Base-by-base conservation (phyloP, 176 grass and related monocot genomes). In the Cenchrus fungigraminus region DNA sequence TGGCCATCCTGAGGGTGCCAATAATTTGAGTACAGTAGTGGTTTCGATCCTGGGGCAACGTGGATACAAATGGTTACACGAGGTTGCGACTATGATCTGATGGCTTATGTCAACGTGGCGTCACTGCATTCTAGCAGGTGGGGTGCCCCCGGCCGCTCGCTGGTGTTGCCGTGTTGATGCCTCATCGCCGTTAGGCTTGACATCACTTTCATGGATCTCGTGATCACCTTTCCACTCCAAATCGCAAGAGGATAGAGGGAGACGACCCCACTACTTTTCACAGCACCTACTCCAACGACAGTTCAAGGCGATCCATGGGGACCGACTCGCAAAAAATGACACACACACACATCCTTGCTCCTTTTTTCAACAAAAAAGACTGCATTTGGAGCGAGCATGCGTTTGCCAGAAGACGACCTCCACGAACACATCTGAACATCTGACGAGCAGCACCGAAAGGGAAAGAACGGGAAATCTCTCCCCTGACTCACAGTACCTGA, bases 71-170 rank as follows among this genome's bases (percentile, higher is more conserved):
- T 20, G 66, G 74, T 13, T n/a, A 5, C n/a, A 77, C 12, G 79
- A 81, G 78, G 78, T 40, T 47, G 76, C 42, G 25, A 5, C 37
- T 19, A 16, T 28, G 50, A 69, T 57, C 20, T 29, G 51, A 9
- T 45, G 31, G 66, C 79, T 45, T 13, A 60, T 82, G 20, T 17
- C 80, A 83, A 53, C 58, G 28, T 65, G 31, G 59, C 71, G 71
- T 84, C 31, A 19, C 11, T 6, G 13, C 52, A 28, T 61, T 51
- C 11, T 50, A 4, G 37, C 40, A 37, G 25, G 64, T 4, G 12
- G 64, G 9, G 55, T 12, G 4, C 0, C 1, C 19, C 55, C 2
- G 17, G 0, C 56, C 6, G 56, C 17, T 6, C 6, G 56, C 56
- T n/a, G 12, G 49, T 11, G 8, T 7, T 11, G 12, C 12, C 9